Evolutionary conservation across 495 filamentous ascomycete species (phyloP).

Genomic region (Sphaerosporella brunnea): DNA sequence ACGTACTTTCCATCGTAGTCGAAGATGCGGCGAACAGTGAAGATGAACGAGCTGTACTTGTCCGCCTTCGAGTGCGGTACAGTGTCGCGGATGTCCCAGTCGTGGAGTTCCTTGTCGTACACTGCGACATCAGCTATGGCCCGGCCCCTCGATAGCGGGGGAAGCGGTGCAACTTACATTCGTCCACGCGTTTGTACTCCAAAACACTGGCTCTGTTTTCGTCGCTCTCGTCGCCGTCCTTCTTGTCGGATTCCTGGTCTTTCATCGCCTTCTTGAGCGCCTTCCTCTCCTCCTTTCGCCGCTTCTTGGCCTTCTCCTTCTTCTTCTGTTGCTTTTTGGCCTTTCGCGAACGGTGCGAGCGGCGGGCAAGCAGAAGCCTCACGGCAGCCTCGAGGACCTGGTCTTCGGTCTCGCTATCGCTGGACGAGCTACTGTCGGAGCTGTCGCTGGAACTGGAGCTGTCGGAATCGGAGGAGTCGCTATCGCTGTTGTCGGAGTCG

Average conservation of each 20-base stretch:
- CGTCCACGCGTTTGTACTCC: conserved; percentile 24
- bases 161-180: background rate
- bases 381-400: conserved; percentile 24
- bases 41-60: conserved; percentile 24
- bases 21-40: conserved; percentile 20
- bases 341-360: conserved; percentile 23
- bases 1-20: conserved; percentile 23
- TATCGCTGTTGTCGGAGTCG: conserved; percentile 15
- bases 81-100: conserved; percentile 15
- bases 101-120: conserved; percentile 22
- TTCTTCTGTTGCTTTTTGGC: conserved; percentile 25
- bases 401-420: conserved; percentile 29
- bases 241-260: conserved; percentile 22
- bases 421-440: conserved; percentile 26
- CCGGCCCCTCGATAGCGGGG: background rate
- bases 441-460: conserved; percentile 13
- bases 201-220: conserved; percentile 17
- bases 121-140: background rate
- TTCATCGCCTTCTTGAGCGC: conserved; percentile 19
- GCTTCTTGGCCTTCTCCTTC: conserved; percentile 31
- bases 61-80: conserved; percentile 18
- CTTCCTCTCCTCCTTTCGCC: conserved; percentile 29
- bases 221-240: conserved; percentile 5
- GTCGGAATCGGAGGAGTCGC: conserved; percentile 18
- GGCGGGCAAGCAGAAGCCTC: conserved; percentile 15